Evolutionary conservation across 176 grass and related monocot genomes (phyloP), one percentile per base, ranked within the genome.

Genomic region (Aegilops longissima): DNA sequence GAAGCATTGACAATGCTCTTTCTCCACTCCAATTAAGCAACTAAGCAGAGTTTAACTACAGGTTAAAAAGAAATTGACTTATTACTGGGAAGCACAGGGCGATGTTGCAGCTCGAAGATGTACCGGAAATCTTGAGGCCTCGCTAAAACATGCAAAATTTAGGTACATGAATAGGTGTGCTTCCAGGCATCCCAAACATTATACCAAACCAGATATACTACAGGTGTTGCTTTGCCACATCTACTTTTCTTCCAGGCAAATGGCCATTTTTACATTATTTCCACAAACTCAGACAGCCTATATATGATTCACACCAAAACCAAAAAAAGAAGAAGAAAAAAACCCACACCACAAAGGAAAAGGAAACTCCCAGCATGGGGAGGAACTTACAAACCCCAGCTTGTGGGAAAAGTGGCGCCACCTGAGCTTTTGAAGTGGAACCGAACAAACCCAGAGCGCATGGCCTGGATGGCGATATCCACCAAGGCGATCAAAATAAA

Each of bases 371-470:
- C 42, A 74, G 30, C 68, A 73, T 65, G 2, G 13, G 30, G 4
- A 66, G 71, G 64, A 38, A 33, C 39, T 7, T 34, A 68, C 66
- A 89, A 58, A 0, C 84, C 83, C 88, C 88, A 90, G 78, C 88
- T 90, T 71, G 88, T 89, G 44, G 83, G 88, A 52, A 90, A 90
- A 31, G 11, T 86, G 65, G 83, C 88, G 25, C 88, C 83, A 52
- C 88, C 83, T 14, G 83, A 90, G 14, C 76, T 18, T 64, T 42
- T 78, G 31, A 82, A 90, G 73, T 86, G 84, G 72, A 90, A 64
- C 63, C 30, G 30, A 70, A 90, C 16, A 20, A 36, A 52, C 38
- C 88, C 88, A 40, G 84, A 38, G 21, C 70, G 88, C n/a, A 86
- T 70, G 4, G 17, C 79, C 13, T 90, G 88, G 39, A 90, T 82